Conservation (phyloP, 768 basidiomycete genomes). For the Amanita molliuscula region DNA sequence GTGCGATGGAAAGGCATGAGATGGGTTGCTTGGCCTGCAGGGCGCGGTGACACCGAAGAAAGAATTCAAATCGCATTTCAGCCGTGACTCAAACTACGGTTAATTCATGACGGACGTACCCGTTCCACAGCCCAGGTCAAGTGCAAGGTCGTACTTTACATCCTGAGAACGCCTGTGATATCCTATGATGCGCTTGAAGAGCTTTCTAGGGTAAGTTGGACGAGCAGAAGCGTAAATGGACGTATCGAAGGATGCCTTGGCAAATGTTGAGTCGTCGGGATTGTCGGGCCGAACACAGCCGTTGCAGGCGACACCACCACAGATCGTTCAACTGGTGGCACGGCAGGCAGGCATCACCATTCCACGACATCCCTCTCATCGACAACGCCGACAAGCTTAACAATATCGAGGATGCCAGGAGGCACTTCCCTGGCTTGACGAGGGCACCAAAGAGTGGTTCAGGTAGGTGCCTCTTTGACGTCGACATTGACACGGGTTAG, state of each 20-base stretch:
- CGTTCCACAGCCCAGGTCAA: conserved; percentile 83
- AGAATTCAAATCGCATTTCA: background rate
- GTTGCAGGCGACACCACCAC: too few relatives aligned
- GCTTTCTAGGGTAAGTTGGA: conserved; percentile 59
- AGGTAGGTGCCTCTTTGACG: conserved; percentile 32
- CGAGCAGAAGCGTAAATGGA: conserved; percentile 55
- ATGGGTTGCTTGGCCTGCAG: conserved; percentile 55
- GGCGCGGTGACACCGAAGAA: background rate
- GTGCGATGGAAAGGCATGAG: conserved; percentile 47
- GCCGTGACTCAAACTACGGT: conserved; percentile 26
- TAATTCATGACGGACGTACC: too few relatives aligned
- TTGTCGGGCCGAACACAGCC: too few relatives aligned
- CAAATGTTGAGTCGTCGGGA: too few relatives aligned
- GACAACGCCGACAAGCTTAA: conserved; percentile 92
- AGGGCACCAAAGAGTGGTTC: conserved; percentile 99
- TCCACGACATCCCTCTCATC: too few relatives aligned
- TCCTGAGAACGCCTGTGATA: conserved; percentile 33
- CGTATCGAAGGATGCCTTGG: conserved; percentile 60
- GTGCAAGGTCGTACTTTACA: conserved; percentile 40
- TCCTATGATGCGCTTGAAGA: conserved; percentile 53
- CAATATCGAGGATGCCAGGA: conserved; percentile 98
- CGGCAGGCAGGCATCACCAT: too few relatives aligned
- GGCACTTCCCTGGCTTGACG: conserved; percentile 93
- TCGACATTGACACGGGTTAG: background rate
- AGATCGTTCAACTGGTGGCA: too few relatives aligned